Percentiles rank a stretch among this genome's conserved stretches.
These are phyloP conservation scores for Spergularia bocconei DNA, from an alignment of 148 eudicot species.

Conservation along the genomic window DNA sequence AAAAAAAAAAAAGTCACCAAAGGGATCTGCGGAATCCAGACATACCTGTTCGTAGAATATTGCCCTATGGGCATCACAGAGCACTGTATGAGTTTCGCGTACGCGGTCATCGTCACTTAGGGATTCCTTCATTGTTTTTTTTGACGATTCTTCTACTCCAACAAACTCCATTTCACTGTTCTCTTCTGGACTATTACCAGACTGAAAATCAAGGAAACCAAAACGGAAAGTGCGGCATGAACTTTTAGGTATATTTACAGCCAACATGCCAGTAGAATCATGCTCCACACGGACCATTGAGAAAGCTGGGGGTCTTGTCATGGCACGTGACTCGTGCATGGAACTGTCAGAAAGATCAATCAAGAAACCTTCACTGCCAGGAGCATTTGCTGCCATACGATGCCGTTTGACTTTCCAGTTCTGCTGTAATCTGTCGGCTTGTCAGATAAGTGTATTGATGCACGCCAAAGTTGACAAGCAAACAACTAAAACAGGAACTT, in stretches of 20 bases:
- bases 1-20: neutral
- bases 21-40: neutral
- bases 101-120: constrained; percentile 63
- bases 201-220: constrained; percentile 50
- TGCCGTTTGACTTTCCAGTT: constrained; percentile 97
- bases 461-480: neutral
- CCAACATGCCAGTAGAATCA: constrained; percentile 88
- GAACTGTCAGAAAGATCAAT: constrained; percentile 78
- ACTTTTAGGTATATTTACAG: constrained; percentile 71
- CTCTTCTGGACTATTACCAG: constrained; percentile 23
- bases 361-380: constrained; percentile 90
- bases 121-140: constrained; percentile 47
- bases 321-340: constrained; percentile 45
- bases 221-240: constrained; percentile 67
- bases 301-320: constrained; percentile 62
- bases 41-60: constrained; percentile 83
- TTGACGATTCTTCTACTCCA: constrained; percentile 35
- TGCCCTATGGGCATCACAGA: constrained; percentile 74
- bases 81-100: constrained; percentile 56
- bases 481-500: neutral
- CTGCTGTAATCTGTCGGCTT: constrained; percentile 76
- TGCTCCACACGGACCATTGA: constrained; percentile 79
- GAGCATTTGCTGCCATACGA: constrained; percentile 73
- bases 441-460: constrained; percentile 25
- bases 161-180: constrained; percentile 22